Base-by-base conservation (phyloP, 441 rosid species). In the Adansonia madagascariensis region DNA sequence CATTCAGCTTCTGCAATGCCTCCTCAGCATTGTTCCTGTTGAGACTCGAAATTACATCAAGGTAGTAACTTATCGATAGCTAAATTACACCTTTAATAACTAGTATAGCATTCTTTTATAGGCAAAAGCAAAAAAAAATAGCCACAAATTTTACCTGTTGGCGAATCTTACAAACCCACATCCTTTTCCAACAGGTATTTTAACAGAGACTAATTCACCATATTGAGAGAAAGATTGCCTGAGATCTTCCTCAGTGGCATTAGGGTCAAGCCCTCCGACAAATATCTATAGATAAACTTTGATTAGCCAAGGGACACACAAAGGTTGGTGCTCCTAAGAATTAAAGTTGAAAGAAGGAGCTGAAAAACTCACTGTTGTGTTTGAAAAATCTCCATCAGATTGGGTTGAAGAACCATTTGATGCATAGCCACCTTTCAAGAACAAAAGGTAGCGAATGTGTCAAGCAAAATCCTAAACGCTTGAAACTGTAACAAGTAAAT, bases 141-240 rank as follows among this genome's bases (percentile, higher is more conserved):
- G 79, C 46, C 66, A 69, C 17, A 68, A 71, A 61, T 5, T 47
- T 81, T 83, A 95, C 99, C 97, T 90, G 88, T 77, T 86, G 69
- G 91, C 92, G 81, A 90, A 95, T 76, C 94, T 98, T 78, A 95
- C 94, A 85, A 95, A 95, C 0, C 98, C 99, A 57, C 97, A 95
- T 83, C 97, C 94, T 85, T 91, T 95, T 46, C 97, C 95, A 49
- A 80, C 77, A 61, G 97, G 99, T 76, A 95, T 95, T 84, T 95
- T 94, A 57, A 95, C 95, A 8, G 94, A 92, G 56, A 89, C 87
- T 79, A 95, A 89, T 84, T 95, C 98, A 71, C 99, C 97, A 78
- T 84, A 88, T 14, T 84, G 88, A 66, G 89, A 77, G 76, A 95
- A 95, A 65, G 92, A 88, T 71, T 90, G 97, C 78, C 88, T 88